Conservation (phyloP, 495 filamentous ascomycete species). For the Pyrenula massariospora region DNA sequence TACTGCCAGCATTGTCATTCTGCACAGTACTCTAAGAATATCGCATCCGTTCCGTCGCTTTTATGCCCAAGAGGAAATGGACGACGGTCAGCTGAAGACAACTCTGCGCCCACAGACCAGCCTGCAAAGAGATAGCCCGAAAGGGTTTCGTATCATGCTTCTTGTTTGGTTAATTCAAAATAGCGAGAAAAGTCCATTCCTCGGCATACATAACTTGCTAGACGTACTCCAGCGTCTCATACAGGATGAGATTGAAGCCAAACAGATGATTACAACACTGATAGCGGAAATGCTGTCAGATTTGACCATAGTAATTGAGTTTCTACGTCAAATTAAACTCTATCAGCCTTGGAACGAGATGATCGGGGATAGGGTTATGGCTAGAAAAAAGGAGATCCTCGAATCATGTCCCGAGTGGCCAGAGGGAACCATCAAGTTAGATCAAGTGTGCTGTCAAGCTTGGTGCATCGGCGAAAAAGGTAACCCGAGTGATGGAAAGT, state of each 20-base stretch:
- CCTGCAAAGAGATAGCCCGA: no score
- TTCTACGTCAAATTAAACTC: constrained; percentile 25
- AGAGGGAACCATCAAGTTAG: background rate
- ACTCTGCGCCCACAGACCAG: no score
- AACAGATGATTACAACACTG: constrained; percentile 23
- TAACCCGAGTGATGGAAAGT: constrained; percentile 16
- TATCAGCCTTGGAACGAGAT: constrained; percentile 34
- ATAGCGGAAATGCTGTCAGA: constrained; percentile 25
- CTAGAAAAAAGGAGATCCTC: constrained; percentile 14
- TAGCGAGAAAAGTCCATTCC: constrained; percentile 12
- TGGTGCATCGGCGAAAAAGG: constrained; percentile 13
- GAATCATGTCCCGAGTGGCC: constrained; percentile 4
- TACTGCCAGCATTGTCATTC: constrained; percentile 11
- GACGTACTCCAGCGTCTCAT: constrained; percentile 35
- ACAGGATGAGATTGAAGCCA: constrained; percentile 18
- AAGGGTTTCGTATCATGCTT: no score
- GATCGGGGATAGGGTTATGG: constrained; percentile 15
- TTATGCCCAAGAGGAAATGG: constrained; percentile 11
- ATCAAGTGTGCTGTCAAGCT: no score
- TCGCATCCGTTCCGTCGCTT: constrained; percentile 24
- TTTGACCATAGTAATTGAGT: constrained; percentile 28
- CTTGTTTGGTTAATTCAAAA: constrained; percentile 19
- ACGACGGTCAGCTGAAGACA: constrained; percentile 4
- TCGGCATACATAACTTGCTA: constrained; percentile 18
- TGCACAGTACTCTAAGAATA: constrained; percentile 10